Conservation (phyloP, 495 filamentous ascomycete genomes). For the Penicillium riverlandense region DNA sequence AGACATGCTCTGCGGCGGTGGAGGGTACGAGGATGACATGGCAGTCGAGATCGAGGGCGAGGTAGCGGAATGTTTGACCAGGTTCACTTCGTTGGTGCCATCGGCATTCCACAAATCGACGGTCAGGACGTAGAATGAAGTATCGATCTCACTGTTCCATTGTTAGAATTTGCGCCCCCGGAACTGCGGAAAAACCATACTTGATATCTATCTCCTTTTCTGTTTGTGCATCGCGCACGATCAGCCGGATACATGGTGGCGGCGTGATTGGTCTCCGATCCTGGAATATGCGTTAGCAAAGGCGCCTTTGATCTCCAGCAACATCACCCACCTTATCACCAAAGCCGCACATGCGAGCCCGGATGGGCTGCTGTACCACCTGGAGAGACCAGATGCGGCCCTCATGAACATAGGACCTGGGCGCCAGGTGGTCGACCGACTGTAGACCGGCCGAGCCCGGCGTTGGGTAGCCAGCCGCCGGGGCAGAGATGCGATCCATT, state of each 20-base stretch:
- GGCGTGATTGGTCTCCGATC: conserved; percentile 95
- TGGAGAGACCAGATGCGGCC: conserved; percentile 58
- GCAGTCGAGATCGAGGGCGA: conserved; percentile 87
- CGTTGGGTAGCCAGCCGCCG: conserved; percentile 34
- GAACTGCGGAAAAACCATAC: conserved; percentile 38
- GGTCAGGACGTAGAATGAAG: conserved; percentile 83
- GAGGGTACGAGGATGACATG: conserved; percentile 69
- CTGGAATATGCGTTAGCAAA: conserved; percentile 34
- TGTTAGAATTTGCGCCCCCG: too few species aligned
- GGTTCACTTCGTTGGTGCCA: conserved; percentile 82
- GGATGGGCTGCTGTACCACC: conserved; percentile 86
- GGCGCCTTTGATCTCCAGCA: not conserved
- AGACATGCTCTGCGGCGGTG: conserved; percentile 40
- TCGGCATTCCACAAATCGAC: conserved; percentile 89
- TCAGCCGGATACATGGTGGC: conserved; percentile 81
- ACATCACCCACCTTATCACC: conserved; percentile 75
- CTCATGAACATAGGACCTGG: conserved; percentile 33
- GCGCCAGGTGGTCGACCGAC: conserved; percentile 28
- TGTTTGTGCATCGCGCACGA: conserved; percentile 71
- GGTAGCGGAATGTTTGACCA: conserved; percentile 80
- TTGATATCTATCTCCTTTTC: conserved; percentile 86
- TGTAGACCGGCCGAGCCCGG: conserved; percentile 26
- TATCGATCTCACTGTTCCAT: conserved; percentile 59
- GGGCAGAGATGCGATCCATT: conserved; percentile 42
- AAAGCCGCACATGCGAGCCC: conserved; percentile 98